Evolutionary conservation across 108 stramenopile species (phyloP).

Genomic region (Skeletonema potamos): DNA sequence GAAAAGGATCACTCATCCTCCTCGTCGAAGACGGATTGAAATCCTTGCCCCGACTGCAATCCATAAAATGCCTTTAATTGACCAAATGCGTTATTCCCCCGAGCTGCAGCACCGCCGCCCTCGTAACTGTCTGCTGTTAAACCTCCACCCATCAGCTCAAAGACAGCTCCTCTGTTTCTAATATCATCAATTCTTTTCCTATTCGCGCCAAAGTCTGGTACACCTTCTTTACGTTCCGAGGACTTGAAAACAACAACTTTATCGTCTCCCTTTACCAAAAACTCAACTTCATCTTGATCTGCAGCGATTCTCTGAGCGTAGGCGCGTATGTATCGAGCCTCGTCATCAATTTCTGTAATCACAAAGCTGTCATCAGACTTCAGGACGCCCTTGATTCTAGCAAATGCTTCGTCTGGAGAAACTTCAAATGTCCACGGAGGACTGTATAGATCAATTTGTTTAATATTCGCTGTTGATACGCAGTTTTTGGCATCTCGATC

Average conservation of each 20-base stretch:
- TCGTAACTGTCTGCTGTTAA: conserved; percentile 53
- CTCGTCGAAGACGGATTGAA: conserved; percentile 72
- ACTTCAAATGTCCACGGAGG: conserved; percentile 84
- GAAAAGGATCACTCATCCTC: conserved; percentile 2
- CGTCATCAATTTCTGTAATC: conserved; percentile 55
- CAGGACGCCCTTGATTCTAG: conserved; percentile 76
- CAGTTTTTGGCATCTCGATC: conserved; percentile 47
- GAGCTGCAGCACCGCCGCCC: conserved; percentile 29
- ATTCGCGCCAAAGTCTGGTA: conserved; percentile 69
- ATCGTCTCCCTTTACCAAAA: conserved; percentile 64
- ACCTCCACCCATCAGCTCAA: conserved; percentile 79
- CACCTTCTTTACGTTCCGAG: conserved; percentile 46
- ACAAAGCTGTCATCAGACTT: conserved; percentile 43
- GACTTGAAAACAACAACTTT: conserved; percentile 68
- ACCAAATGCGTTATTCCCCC: conserved; percentile 61
- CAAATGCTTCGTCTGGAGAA: conserved; percentile 65
- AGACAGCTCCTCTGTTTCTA: conserved; percentile 59
- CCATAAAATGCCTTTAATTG: conserved; percentile 90
- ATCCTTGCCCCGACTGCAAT: conserved; percentile 73
- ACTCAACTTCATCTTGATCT: conserved; percentile 63
- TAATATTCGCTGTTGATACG: conserved; percentile 69
- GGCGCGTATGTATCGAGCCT: conserved; percentile 54
- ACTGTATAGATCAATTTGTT: conserved; percentile 61
- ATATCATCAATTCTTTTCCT: conserved; percentile 65
- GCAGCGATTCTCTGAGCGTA: conserved; percentile 45